Evolutionary conservation across 2,329 filamentous ascomycete species (phyloP).

Genomic region (Scytalidium sp.): DNA sequence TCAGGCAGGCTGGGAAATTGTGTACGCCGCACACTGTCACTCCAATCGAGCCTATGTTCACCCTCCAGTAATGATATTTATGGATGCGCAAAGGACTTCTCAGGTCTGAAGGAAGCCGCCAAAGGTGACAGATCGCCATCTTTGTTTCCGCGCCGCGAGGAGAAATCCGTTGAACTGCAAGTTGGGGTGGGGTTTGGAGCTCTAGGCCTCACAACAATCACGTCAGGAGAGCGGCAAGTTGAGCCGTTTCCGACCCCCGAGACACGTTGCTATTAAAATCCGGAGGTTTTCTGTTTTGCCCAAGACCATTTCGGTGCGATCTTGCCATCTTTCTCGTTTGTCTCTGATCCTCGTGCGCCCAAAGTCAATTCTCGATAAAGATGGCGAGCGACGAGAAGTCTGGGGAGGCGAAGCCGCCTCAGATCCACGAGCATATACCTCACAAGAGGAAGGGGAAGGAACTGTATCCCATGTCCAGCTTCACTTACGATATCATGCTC

Average conservation of each 20-base stretch:
- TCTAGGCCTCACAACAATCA: too few relatives aligned
- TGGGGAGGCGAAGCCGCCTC: not conserved
- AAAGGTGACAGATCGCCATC: too few relatives aligned
- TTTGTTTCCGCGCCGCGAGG: too few relatives aligned
- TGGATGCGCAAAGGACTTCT: not conserved
- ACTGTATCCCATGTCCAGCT: slow-evolving; percentile 66
- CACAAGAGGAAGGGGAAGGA: slow-evolving; percentile 40
- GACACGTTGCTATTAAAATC: too few relatives aligned
- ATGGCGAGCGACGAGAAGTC: slow-evolving; percentile 13
- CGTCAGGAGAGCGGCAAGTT: too few relatives aligned
- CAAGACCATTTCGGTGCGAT: too few relatives aligned
- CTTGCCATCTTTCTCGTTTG: too few relatives aligned
- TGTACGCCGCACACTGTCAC: not conserved
- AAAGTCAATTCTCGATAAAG: not conserved
- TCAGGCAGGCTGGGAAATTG: not conserved
- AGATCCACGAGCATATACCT: slow-evolving; percentile 19
- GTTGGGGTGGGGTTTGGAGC: too few relatives aligned
- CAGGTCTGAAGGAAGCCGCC: not conserved
- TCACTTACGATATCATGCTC: slow-evolving; percentile 75
- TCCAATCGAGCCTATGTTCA: not conserved
- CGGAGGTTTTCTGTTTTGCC: too few relatives aligned
- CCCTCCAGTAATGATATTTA: not conserved
- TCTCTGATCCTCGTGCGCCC: too few relatives aligned
- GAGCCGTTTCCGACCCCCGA: too few relatives aligned
- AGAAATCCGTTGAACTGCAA: too few relatives aligned